phyloP scores from a whole-genome alignment of 768 basidiomycete species.

The Tricholoma saponaceum region DNA sequence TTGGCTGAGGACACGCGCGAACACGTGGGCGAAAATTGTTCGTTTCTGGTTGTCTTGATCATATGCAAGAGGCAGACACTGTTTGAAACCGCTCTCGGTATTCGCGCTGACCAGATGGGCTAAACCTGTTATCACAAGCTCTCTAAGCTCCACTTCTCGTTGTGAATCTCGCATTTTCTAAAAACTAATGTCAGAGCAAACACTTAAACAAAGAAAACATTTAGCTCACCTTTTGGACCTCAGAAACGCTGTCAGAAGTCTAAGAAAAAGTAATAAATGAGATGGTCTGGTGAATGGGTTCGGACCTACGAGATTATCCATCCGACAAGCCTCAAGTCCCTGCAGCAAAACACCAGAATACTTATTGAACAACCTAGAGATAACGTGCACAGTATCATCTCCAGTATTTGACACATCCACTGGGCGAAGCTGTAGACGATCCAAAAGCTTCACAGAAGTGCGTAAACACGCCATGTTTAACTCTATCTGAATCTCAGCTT shows the following conservation, averaged over 20 bases:
- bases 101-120: constrained; percentile 81
- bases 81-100: constrained; percentile 84
- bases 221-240: constrained; percentile 39
- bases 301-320: constrained; percentile 39
- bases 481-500: constrained; percentile 46
- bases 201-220: not conserved
- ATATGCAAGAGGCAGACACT: constrained; percentile 78
- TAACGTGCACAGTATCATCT: constrained; percentile 64
- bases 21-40: constrained; percentile 79
- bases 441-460: constrained; percentile 71
- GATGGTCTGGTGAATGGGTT: not conserved
- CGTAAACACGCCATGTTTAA: constrained; percentile 71
- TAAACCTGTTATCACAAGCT: constrained; percentile 75
- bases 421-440: constrained; percentile 65
- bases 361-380: constrained; percentile 76
- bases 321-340: constrained; percentile 50
- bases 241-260: constrained; percentile 48
- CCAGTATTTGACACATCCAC: constrained; percentile 48
- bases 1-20: constrained; percentile 74
- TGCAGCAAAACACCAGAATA: constrained; percentile 66
- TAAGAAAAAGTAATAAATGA: constrained; percentile 20
- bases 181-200: not conserved
- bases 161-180: constrained; percentile 43
- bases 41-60: constrained; percentile 66
- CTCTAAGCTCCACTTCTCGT: constrained; percentile 61